These are phyloP conservation scores for Boechera divaricarpa DNA, from an alignment of 345 rosid genomes.

Conservation along the genomic window DNA sequence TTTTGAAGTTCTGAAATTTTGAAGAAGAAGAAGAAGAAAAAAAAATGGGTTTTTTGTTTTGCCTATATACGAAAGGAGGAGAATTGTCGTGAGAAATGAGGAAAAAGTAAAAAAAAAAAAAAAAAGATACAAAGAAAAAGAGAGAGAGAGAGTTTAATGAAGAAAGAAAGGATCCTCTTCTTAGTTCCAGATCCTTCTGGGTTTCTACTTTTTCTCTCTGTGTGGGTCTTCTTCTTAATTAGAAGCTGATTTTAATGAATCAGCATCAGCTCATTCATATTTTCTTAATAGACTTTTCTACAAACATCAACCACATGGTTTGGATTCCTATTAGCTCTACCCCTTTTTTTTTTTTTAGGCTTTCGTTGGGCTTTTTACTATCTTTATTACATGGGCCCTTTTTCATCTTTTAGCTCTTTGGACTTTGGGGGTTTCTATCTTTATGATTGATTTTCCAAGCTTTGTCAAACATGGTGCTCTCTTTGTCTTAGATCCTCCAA, in stretches of 20 bases:
- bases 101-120: background rate
- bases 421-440: too few relatives aligned
- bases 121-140: background rate
- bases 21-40: background rate
- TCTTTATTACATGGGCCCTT: background rate
- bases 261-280: background rate
- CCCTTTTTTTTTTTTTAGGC: too few relatives aligned
- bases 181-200: constrained; percentile 33
- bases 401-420: too few relatives aligned
- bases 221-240: background rate
- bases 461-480: background rate
- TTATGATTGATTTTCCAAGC: too few relatives aligned
- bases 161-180: background rate
- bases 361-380: constrained; percentile 23
- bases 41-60: background rate
- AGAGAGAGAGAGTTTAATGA: too few relatives aligned
- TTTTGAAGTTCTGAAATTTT: background rate
- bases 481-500: too few relatives aligned
- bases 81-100: constrained; percentile 25
- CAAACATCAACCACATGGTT: background rate
- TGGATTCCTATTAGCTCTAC: background rate
- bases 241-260: background rate
- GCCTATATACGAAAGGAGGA: constrained; percentile 32
- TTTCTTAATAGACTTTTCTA: constrained; percentile 14
- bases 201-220: background rate